Conservation (phyloP, 805 yeast species). For the Lipomyces yamanashiensis region DNA sequence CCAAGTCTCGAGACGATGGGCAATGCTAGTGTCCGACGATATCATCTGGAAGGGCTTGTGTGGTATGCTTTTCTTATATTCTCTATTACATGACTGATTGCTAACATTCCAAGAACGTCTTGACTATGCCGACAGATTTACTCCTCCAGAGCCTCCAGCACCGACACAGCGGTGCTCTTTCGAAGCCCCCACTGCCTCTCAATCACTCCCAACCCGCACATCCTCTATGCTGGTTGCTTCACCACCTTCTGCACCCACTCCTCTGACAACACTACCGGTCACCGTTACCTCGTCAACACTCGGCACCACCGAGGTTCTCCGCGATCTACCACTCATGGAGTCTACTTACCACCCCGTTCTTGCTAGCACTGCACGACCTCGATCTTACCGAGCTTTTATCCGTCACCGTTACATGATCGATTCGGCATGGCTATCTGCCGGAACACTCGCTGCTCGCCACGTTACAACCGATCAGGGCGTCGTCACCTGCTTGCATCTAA, state of each 20-base stretch:
- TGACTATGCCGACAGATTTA: conserved; percentile 9
- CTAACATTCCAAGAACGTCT: conserved; percentile 8
- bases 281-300: conserved; percentile 18
- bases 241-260: conserved; percentile 25
- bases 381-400: conserved; percentile 48
- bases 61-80: conserved; percentile 36
- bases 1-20: conserved; percentile 86
- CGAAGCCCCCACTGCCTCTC: conserved; percentile 2
- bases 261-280: conserved; percentile 14
- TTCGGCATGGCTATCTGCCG: conserved; percentile 50
- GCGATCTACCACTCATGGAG: conserved; percentile 36
- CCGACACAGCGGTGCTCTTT: background rate
- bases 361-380: conserved; percentile 42
- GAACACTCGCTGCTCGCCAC: conserved; percentile 49
- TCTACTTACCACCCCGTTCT: conserved; percentile 46
- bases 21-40: conserved; percentile 49
- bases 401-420: conserved; percentile 49
- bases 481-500: conserved; percentile 49
- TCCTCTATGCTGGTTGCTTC: conserved; percentile 17
- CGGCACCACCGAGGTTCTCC: conserved; percentile 13
- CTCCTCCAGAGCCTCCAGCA: background rate
- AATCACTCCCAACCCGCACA: background rate
- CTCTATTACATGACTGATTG: background rate
- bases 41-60: conserved; percentile 51
- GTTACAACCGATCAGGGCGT: conserved; percentile 46